phyloP scores from a whole-genome alignment of 192 early-diverging fungal genomes.

The Physocladia obscura region DNA sequence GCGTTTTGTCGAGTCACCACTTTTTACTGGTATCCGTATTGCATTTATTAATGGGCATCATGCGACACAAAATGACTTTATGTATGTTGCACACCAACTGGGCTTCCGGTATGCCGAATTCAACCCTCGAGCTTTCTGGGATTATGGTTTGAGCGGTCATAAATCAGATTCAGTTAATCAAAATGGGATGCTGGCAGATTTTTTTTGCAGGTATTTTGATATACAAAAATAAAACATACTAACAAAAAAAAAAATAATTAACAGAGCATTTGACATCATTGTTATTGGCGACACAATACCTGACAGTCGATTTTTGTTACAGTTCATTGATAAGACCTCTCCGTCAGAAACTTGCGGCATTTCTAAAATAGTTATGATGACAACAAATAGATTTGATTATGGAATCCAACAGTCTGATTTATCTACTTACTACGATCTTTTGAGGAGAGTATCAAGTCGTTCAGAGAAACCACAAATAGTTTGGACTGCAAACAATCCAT shows the following conservation, averaged over 20 bases:
- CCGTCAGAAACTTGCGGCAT: not conserved
- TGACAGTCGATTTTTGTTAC: conserved; percentile 1
- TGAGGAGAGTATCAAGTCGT: not conserved
- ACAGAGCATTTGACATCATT: conserved; percentile 12
- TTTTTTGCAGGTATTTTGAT: conserved; percentile 18
- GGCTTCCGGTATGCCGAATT: conserved; percentile 9
- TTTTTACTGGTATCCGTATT: not conserved
- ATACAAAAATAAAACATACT: not conserved
- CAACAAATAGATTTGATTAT: conserved; percentile 20
- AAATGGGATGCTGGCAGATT: not conserved
- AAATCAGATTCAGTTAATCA: not conserved
- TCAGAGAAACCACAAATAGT: not conserved
- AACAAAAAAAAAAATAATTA: not conserved
- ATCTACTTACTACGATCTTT: not conserved
- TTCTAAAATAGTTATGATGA: conserved; percentile 19
- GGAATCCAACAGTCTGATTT: not conserved
- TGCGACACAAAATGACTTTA: conserved; percentile 10
- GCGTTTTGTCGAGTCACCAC: not conserved
- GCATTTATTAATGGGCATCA: conserved; percentile 16
- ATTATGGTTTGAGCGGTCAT: conserved; percentile 8
- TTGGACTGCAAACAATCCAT: conserved; percentile 20
- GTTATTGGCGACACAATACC: conserved; percentile 20
- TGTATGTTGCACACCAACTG: conserved; percentile 8
- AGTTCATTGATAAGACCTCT: not conserved
- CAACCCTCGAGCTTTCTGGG: conserved; percentile 13